A percentile compares a stretch with the other conserved stretches of the same genome.
Conservation (phyloP, 352 stramenopile genomes). For the Phytophthora meadii region DNA sequence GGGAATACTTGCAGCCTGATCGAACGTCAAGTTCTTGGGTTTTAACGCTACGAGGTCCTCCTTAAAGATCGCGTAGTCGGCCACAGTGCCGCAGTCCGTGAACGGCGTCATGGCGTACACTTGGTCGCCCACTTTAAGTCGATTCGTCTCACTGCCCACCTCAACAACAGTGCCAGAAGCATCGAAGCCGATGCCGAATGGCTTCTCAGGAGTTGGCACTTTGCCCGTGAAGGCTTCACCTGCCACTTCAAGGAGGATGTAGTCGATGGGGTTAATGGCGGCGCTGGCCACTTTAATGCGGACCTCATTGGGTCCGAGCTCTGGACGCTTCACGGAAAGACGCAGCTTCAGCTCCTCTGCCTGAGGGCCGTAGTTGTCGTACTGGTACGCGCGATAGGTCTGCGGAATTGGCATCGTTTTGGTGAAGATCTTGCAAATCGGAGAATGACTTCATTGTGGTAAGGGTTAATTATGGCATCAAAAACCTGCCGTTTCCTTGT, state of each 20-base stretch:
- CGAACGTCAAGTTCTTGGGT: constrained; percentile 48
- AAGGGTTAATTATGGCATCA: no score
- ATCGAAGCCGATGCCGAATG: constrained; percentile 35
- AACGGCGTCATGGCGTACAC: constrained; percentile 38
- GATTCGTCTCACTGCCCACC: constrained; percentile 17
- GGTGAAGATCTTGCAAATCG: constrained; percentile 8
- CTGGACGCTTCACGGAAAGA: constrained; percentile 19
- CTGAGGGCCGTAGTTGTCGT: constrained; percentile 32
- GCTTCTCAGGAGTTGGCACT: constrained; percentile 13
- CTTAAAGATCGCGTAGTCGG: constrained; percentile 42
- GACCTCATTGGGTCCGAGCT: constrained; percentile 39
- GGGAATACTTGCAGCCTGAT: constrained; percentile 45
- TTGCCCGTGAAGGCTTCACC: constrained; percentile 24
- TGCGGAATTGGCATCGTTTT: constrained; percentile 31
- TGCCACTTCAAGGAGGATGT: constrained; percentile 26
- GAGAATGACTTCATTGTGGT: constrained; percentile 9
- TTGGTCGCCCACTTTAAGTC: constrained; percentile 33
- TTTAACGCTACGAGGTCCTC: constrained; percentile 51
- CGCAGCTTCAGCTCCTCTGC: constrained; percentile 38
- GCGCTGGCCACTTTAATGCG: constrained; percentile 37
- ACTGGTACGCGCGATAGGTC: constrained; percentile 45
- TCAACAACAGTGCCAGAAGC: constrained; percentile 35
- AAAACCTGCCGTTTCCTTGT: no score
- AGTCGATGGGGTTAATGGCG: constrained; percentile 45
- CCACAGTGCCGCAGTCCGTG: constrained; percentile 32